Evolutionary conservation across 768 basidiomycete species (phyloP).

Genomic region (Boletus vinaceobasis): DNA sequence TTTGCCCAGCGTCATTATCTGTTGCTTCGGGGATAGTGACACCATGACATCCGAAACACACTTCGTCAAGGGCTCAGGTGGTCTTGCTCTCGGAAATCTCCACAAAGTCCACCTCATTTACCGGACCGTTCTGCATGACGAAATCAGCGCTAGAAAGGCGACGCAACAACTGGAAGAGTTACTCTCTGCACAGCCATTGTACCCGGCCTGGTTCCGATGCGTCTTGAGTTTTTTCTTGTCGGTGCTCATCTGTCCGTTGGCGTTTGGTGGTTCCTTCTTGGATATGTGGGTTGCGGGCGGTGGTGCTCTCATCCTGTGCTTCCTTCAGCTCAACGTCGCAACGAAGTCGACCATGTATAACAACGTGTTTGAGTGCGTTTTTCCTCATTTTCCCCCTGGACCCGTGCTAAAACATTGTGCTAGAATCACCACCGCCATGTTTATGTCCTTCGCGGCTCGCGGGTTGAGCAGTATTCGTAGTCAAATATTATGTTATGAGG

Average conservation of each 20-base stretch:
- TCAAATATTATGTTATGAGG: slow-evolving; percentile 85
- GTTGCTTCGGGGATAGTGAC: slow-evolving; percentile 85
- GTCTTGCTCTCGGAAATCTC: slow-evolving; percentile 79
- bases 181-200: slow-evolving; percentile 62
- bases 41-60: slow-evolving; percentile 88
- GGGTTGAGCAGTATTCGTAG: slow-evolving; percentile 76
- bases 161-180: slow-evolving; percentile 59
- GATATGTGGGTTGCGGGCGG: slow-evolving; percentile 82
- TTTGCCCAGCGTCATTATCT: slow-evolving; percentile 76
- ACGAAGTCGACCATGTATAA: slow-evolving; percentile 78
- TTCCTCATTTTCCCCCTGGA: background rate
- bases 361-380: slow-evolving; percentile 80
- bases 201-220: slow-evolving; percentile 60
- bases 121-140: slow-evolving; percentile 86
- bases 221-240: slow-evolving; percentile 68
- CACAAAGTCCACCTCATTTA: slow-evolving; percentile 85
- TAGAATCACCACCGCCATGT: slow-evolving; percentile 78
- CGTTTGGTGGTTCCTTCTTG: slow-evolving; percentile 78
- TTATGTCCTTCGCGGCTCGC: slow-evolving; percentile 78
- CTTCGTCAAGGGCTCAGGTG: slow-evolving; percentile 76
- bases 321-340: slow-evolving; percentile 72
- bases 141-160: slow-evolving; percentile 79
- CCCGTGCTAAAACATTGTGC: slow-evolving; percentile 10
- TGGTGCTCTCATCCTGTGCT: slow-evolving; percentile 63
- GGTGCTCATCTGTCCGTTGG: slow-evolving; percentile 76